These are phyloP conservation scores for Ceratobasidium sp. DNA, from an alignment of 1,284 basidiomycete species.

Conservation along the genomic window DNA sequence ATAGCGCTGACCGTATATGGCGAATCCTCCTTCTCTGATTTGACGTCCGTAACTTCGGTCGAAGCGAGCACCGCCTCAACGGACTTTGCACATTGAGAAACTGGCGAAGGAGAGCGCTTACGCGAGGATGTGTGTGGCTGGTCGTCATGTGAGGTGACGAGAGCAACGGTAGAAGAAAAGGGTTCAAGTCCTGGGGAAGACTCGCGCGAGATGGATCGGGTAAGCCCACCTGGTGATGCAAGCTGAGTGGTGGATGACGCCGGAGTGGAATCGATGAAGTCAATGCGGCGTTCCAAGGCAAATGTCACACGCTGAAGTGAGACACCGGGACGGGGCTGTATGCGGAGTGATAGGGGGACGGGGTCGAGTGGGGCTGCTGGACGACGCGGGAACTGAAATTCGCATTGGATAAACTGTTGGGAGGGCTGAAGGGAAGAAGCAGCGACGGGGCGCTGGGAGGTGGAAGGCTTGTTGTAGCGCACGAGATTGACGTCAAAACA, in stretches of 20 bases:
- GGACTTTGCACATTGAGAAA: slow-evolving; percentile 52
- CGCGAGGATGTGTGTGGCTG: too few relatives aligned
- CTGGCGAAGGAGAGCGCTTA: slow-evolving; percentile 57
- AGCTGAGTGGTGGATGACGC: slow-evolving; percentile 53
- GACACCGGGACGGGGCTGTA: slow-evolving; percentile 50
- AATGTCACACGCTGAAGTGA: slow-evolving; percentile 52
- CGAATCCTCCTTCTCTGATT: slow-evolving; percentile 52
- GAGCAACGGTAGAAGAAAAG: slow-evolving; percentile 37
- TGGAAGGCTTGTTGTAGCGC: slow-evolving; percentile 61
- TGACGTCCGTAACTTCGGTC: slow-evolving; percentile 59
- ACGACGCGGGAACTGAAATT: slow-evolving; percentile 51
- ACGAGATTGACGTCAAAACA: slow-evolving; percentile 69
- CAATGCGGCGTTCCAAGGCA: slow-evolving; percentile 50
- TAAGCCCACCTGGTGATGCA: slow-evolving; percentile 47
- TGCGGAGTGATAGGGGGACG: slow-evolving; percentile 51
- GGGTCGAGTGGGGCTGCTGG: slow-evolving; percentile 54
- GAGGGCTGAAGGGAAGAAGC: slow-evolving; percentile 35
- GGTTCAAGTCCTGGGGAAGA: slow-evolving; percentile 51
- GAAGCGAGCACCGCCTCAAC: slow-evolving; percentile 61
- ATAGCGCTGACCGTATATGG: slow-evolving; percentile 67
- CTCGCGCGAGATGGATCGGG: slow-evolving; percentile 62
- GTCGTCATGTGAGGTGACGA: slow-evolving; percentile 36
- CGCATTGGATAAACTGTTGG: slow-evolving; percentile 47
- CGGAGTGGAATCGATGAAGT: slow-evolving; percentile 49
- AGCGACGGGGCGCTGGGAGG: slow-evolving; percentile 51